Base-by-base conservation (phyloP, 78 protist species). In the Polysphondylium violaceum region DNA sequence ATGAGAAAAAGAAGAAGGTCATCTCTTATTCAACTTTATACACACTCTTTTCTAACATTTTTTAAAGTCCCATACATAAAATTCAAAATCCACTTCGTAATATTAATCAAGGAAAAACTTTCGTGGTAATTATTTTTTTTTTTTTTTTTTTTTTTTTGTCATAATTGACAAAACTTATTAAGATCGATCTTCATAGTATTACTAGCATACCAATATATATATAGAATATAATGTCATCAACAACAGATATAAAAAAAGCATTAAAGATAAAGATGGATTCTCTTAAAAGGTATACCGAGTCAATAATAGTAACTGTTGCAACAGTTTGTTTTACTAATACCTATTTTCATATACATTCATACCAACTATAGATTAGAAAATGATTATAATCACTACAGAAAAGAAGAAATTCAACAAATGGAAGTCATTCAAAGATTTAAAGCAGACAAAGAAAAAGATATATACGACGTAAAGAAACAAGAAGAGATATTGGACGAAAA, bases 391-490 rank as follows among this genome's bases (percentile, higher is more conserved):
- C 43, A 50, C 29, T 81, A 81, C 68, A 55, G 68, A 81, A 67
- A 58, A 25, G 89, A 81, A 65, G 56, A 64, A 38, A 35, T 27
- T 38, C 38, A 50, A 19, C 89, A 81, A 69, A 33, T 40, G 14
- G 36, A 53, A 55, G 41, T 27, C 0, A 50, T 73, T 35, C 68
- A 73, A 35, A 53, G 36, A 51, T 81, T 65, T 40, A 81, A 68
- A 41, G 29, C 56, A 23, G 77, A 81, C 56, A 3, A n/a, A 25
- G 29, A 65, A 68, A 81, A 81, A 29, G 89, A 81, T 81, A 73
- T 67, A 40, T 68, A 81, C 23, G 89, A 81, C 56, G 79, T 81
- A 56, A 81, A 81, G 41, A 81, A 81, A 68, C 89, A 81, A 68
- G 60, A 36, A 8, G 89, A 81, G 75, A 81, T 81, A 29, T 81